Percentiles rank a stretch among this genome's conserved stretches.
These are phyloP conservation scores for Breviolum minutum DNA, from an alignment of 73 alveolate genomes.

Conservation along the genomic window DNA sequence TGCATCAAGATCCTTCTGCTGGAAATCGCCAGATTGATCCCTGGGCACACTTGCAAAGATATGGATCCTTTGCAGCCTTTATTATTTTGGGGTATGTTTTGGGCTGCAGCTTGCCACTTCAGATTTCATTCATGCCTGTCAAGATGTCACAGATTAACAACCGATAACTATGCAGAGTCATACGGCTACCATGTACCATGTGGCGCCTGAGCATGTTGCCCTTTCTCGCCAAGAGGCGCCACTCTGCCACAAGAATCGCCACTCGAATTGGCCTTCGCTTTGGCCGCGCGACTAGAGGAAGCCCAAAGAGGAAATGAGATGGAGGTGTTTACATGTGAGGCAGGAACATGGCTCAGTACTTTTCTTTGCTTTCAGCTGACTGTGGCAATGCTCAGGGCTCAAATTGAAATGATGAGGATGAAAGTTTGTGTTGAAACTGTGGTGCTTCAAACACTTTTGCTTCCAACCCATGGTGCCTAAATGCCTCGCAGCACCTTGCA, in stretches of 20 bases:
- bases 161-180: too few relatives aligned
- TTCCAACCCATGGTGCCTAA: neutral
- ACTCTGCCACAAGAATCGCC: neutral
- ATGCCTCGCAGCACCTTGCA: neutral
- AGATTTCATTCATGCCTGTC: neutral
- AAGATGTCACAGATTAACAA: too few relatives aligned
- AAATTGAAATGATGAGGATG: neutral
- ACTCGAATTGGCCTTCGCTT: conserved; percentile 14
- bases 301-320: conserved; percentile 40
- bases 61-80: neutral
- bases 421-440: neutral
- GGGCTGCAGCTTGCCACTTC: too few relatives aligned
- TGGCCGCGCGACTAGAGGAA: conserved; percentile 51
- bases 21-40: conserved; percentile 5
- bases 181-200: too few relatives aligned
- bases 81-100: neutral
- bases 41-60: neutral
- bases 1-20: conserved; percentile 6
- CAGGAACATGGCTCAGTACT: neutral
- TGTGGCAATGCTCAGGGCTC: neutral
- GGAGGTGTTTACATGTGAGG: conserved; percentile 73
- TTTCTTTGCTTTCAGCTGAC: too few relatives aligned
- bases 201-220: too few relatives aligned
- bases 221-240: neutral
- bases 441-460: too few relatives aligned